Percentiles rank a stretch among this genome's conserved stretches.
phyloP scores from a whole-genome alignment of 2,329 filamentous ascomycete genomes.

The Teratosphaeria pseudoeucalypti region DNA sequence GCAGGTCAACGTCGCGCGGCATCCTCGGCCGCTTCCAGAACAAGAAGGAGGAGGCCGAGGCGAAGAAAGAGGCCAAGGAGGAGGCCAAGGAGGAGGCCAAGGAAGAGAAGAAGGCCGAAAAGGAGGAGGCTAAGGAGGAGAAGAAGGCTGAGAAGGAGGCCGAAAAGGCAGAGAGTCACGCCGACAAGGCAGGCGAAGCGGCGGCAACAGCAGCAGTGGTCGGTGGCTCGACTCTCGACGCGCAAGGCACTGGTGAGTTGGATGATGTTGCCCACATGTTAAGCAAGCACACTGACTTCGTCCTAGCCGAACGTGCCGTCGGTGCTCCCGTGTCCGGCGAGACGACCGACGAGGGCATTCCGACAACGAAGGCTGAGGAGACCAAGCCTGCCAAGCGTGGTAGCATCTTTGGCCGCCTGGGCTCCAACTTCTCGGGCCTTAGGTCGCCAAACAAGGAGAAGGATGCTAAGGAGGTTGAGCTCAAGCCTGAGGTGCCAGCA shows the following conservation, averaged over 20 bases:
- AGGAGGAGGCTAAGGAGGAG: conserved; percentile 27
- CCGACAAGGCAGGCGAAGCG: conserved; percentile 19
- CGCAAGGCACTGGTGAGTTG: conserved; percentile 11
- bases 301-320: conserved; percentile 18
- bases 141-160: conserved; percentile 30
- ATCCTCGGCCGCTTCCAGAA: conserved; percentile 48
- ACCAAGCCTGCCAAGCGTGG: conserved; percentile 66
- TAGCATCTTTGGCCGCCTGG: conserved; percentile 63
- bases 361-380: conserved; percentile 32
- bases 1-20: conserved; percentile 48
- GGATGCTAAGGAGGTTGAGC: conserved; percentile 62
- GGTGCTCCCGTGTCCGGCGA: conserved; percentile 25
- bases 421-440: conserved; percentile 49
- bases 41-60: conserved; percentile 48
- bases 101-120: conserved; percentile 30
- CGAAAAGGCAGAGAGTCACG: conserved; percentile 27
- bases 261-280: neutral
- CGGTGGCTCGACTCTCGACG: conserved; percentile 19
- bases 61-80: conserved; percentile 32
- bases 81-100: conserved; percentile 29
- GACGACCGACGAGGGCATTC: conserved; percentile 34
- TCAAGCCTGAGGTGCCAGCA: conserved; percentile 39
- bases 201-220: conserved; percentile 19
- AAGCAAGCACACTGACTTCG: conserved; percentile 11
- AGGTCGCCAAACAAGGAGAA: conserved; percentile 49